Percentiles rank a stretch among this genome's conserved stretches.
Conservation (phyloP, 345 rosid genomes). For the Eucalyptus leucophloia region DNA sequence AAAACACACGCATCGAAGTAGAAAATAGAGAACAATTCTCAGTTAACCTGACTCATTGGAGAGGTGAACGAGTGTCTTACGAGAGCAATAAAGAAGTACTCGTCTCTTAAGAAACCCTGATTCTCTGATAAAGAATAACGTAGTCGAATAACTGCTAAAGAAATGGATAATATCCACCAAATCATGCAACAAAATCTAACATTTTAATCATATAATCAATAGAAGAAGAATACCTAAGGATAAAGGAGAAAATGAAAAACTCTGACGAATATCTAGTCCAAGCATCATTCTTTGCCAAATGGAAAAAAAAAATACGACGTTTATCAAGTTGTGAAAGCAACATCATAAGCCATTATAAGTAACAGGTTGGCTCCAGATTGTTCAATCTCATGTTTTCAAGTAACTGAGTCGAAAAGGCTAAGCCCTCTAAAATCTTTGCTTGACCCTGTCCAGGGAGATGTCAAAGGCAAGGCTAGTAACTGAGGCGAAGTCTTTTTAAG, state of each 20-base stretch:
- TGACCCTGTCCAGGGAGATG: neutral
- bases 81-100: neutral
- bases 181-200: neutral
- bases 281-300: neutral
- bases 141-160: neutral
- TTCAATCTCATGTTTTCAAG: neutral
- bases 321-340: neutral
- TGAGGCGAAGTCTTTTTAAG: neutral
- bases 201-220: neutral
- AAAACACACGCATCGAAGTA: neutral
- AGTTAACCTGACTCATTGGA: neutral
- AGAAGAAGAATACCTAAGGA: neutral
- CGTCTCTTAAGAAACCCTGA: neutral
- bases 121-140: neutral
- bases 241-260: neutral
- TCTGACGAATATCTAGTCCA: neutral
- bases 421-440: neutral
- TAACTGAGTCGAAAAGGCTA: neutral
- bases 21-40: neutral
- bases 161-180: neutral
- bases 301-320: neutral
- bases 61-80: neutral
- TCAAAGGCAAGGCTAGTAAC: neutral
- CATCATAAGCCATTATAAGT: neutral
- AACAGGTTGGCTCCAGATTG: neutral